Conservation (phyloP, 495 filamentous ascomycete genomes). For the Daldinia vernicosa region DNA sequence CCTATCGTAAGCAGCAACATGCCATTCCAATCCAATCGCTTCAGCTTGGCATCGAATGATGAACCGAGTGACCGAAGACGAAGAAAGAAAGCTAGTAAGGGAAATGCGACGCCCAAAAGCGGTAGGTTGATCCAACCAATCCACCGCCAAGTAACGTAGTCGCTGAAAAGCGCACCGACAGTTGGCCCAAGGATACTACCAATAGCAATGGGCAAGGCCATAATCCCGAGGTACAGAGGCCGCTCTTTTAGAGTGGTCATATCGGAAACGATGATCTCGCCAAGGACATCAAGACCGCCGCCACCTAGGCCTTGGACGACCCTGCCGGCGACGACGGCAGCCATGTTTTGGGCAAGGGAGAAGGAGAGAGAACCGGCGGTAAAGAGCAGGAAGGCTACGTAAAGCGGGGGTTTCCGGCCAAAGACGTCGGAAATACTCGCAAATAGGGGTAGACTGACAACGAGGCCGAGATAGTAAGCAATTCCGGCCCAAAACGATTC, state of each 20-base stretch:
- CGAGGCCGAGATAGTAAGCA: constrained; percentile 62
- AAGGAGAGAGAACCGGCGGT: constrained; percentile 70
- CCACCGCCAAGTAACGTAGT: constrained; percentile 52
- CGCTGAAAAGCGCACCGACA: constrained; percentile 50
- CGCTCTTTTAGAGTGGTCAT: constrained; percentile 51
- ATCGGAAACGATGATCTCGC: constrained; percentile 79
- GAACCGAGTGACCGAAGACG: constrained; percentile 40
- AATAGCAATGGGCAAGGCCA: constrained; percentile 49
- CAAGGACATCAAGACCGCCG: constrained; percentile 76
- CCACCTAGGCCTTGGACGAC: constrained; percentile 79
- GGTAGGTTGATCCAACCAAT: constrained; percentile 57
- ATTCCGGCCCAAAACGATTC: constrained; percentile 69
- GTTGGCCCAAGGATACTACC: constrained; percentile 49
- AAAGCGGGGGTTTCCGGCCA: constrained; percentile 76
- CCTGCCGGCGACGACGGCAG: constrained; percentile 75
- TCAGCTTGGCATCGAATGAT: constrained; percentile 37
- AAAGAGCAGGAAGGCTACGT: constrained; percentile 72
- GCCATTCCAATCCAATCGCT: constrained; percentile 58
- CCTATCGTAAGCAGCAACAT: constrained; percentile 51
- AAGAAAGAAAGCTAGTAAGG: constrained; percentile 48
- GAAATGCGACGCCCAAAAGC: constrained; percentile 37
- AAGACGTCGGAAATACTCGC: constrained; percentile 70
- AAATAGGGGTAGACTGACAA: constrained; percentile 56
- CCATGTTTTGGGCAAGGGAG: constrained; percentile 69
- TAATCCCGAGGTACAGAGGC: constrained; percentile 50